These are phyloP conservation scores for Pseudogymnoascus sp. DNA, from an alignment of 2,329 filamentous ascomycete species.

Conservation along the genomic window DNA sequence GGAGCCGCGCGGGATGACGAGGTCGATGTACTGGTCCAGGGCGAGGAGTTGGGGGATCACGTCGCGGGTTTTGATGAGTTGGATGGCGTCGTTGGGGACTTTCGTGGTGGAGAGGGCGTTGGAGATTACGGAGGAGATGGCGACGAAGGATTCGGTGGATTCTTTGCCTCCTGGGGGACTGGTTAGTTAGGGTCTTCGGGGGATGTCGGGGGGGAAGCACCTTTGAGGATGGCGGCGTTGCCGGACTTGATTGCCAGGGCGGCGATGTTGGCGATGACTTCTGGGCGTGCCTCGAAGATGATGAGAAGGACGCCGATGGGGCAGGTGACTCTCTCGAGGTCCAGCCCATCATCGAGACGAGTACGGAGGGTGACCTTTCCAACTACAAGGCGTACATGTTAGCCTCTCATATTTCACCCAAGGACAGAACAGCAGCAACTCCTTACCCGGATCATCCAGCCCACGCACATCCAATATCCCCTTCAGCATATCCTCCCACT, in stretches of 20 bases:
- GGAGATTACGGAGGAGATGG: conserved; percentile 81
- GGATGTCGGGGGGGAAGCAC: conserved; percentile 28
- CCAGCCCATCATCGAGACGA: conserved; percentile 74
- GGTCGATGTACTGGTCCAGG: conserved; percentile 81
- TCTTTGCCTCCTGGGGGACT: conserved; percentile 68
- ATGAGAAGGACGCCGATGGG: conserved; percentile 97
- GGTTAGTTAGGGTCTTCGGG: background rate
- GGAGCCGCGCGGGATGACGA: conserved; percentile 72
- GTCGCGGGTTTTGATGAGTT: conserved; percentile 89
- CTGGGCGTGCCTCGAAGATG: conserved; percentile 95
- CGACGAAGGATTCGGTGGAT: conserved; percentile 87
- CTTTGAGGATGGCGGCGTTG: conserved; percentile 94
- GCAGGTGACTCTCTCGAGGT: conserved; percentile 80
- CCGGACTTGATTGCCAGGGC: conserved; percentile 93
- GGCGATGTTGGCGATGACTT: conserved; percentile 97
- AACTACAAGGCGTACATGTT: conserved; percentile 42
- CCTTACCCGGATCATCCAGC: conserved; percentile 72
- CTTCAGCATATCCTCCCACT: conserved; percentile 96
- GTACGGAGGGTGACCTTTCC: conserved; percentile 79
- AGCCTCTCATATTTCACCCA: conserved; percentile 11
- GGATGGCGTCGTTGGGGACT: conserved; percentile 80
- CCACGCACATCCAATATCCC: conserved; percentile 83
- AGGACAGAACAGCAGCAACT: background rate
- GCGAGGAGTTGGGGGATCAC: conserved; percentile 80
- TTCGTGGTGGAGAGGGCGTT: conserved; percentile 61